Evolutionary conservation across 2,329 filamentous ascomycete species (phyloP).

Genomic region (Graphilbum sp.): DNA sequence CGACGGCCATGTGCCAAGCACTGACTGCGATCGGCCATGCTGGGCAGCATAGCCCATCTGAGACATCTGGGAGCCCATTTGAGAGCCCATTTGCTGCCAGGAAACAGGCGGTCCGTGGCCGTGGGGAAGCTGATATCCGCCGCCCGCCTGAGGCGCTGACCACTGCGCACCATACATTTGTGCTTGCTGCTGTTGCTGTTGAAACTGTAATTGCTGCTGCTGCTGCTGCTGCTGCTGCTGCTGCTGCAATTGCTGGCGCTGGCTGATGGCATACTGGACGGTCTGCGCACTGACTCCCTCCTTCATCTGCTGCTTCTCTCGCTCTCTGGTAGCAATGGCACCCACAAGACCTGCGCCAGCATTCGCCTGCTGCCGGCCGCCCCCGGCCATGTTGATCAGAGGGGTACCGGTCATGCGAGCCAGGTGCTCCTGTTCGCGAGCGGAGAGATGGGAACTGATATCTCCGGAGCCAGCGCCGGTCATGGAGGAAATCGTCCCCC

Average conservation of each 20-base stretch:
- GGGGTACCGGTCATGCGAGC: conserved; percentile 66
- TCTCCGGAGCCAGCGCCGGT: conserved; percentile 18
- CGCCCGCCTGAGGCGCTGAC: background rate
- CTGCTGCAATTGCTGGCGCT: conserved; percentile 34
- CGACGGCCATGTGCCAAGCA: conserved; percentile 4
- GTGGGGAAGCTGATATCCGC: conserved; percentile 9
- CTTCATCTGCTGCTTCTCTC: conserved; percentile 56
- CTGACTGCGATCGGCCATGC: background rate
- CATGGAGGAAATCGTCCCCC: conserved; percentile 16
- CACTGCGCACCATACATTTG: conserved; percentile 7
- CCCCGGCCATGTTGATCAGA: conserved; percentile 50
- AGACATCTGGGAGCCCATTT: conserved; percentile 7
- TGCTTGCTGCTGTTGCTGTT: conserved; percentile 14
- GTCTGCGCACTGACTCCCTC: conserved; percentile 52
- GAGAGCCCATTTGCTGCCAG: conserved; percentile 6
- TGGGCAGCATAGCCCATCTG: background rate
- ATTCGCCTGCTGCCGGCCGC: conserved; percentile 27
- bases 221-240: conserved; percentile 18
- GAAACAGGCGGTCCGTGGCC: conserved; percentile 7
- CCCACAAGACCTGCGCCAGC: conserved; percentile 53
- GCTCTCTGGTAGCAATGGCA: conserved; percentile 64
- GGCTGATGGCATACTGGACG: conserved; percentile 56
- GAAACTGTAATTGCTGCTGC: conserved; percentile 18
- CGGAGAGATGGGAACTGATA: conserved; percentile 47
- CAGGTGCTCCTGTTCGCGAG: conserved; percentile 78